phyloP scores from a whole-genome alignment of 495 filamentous ascomycete species.

The Pyronema omphalodes region DNA sequence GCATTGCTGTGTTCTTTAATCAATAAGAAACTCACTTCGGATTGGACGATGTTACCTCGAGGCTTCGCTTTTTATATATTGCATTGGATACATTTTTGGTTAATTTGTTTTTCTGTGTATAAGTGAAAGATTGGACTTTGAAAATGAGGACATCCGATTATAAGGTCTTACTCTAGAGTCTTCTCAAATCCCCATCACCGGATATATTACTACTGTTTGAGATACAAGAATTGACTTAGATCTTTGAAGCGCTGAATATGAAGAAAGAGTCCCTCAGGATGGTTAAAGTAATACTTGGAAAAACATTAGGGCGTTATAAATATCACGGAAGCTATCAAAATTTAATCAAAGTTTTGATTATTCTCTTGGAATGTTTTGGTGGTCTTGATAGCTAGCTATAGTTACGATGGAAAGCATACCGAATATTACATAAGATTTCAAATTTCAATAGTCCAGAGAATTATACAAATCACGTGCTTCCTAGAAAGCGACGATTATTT shows the following conservation, averaged over 20 bases:
- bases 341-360: background rate
- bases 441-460: background rate
- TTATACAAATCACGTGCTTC: background rate
- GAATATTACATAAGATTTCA: background rate
- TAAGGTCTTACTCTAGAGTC: background rate
- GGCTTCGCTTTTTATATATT: constrained; percentile 41
- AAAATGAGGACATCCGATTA: constrained; percentile 25
- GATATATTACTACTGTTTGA: background rate
- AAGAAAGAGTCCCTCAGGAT: constrained; percentile 17
- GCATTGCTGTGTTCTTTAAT: constrained; percentile 20
- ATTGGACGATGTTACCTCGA: constrained; percentile 32
- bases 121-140: constrained; percentile 37
- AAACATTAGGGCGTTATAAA: background rate
- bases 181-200: background rate
- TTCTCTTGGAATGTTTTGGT: too few relatives aligned
- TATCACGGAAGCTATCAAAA: background rate
- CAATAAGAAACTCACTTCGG: constrained; percentile 17
- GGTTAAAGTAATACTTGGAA: constrained; percentile 6
- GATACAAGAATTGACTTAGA: constrained; percentile 18
- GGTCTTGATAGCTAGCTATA: background rate
- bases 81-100: constrained; percentile 36
- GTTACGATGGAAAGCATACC: background rate
- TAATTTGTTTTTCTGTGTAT: constrained; percentile 33
- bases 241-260: constrained; percentile 19
- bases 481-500: background rate